Evolutionary conservation across 208 protist species (phyloP).

Genomic region (Leishmania major): DNA sequence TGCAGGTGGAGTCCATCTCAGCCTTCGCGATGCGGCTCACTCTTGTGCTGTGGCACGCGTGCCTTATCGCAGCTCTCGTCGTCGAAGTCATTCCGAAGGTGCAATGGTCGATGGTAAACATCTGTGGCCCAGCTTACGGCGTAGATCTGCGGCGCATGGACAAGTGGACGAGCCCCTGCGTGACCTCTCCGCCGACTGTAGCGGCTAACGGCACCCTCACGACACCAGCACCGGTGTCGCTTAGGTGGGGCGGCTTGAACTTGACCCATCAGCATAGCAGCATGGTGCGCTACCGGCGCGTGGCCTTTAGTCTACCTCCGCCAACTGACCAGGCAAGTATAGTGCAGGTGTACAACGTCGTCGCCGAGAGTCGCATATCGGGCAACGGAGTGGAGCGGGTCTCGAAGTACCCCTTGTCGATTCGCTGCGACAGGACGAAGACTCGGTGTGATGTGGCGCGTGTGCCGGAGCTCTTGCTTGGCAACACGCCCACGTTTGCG

Average conservation of each 20-base stretch:
- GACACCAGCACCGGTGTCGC: constrained; percentile 10
- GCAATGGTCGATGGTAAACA: constrained; percentile 62
- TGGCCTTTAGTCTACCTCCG: constrained; percentile 48
- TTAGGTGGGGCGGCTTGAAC: constrained; percentile 42
- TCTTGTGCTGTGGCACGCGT: constrained; percentile 65
- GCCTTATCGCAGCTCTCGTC: constrained; percentile 51
- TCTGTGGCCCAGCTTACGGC: constrained; percentile 52
- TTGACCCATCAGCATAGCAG: constrained; percentile 22
- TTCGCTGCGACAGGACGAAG: constrained; percentile 32
- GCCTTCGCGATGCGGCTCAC: constrained; percentile 40
- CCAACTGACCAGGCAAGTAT: constrained; percentile 12
- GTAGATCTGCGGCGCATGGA: constrained; percentile 36
- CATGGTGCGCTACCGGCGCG: constrained; percentile 42
- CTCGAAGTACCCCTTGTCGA: constrained; percentile 9
- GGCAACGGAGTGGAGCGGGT: constrained; percentile 1
- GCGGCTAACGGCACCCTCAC: not conserved
- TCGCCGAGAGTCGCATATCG: constrained; percentile 17
- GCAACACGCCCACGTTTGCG: not conserved
- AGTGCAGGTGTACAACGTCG: constrained; percentile 16
- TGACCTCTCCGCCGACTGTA: constrained; percentile 4
- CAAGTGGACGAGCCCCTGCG: constrained; percentile 34
- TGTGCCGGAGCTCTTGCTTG: constrained; percentile 37
- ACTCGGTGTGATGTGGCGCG: constrained; percentile 29
- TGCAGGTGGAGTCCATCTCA: constrained; percentile 79
- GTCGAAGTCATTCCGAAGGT: constrained; percentile 55